Conservation (phyloP, 192 early-diverging fungal species). For the Chytriomyces sp. region DNA sequence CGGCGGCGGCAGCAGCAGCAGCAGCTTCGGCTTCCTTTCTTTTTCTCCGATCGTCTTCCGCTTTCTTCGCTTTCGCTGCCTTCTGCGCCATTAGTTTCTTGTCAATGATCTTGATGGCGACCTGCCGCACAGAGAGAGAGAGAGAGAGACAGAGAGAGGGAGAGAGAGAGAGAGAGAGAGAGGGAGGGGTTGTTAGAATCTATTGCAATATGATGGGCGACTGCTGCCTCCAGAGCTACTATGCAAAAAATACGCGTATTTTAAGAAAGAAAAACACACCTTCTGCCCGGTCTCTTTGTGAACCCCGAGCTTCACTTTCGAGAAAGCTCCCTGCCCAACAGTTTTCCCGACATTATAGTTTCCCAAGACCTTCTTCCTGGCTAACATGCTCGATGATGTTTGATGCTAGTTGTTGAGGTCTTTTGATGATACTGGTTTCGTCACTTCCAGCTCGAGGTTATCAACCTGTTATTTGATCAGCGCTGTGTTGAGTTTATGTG, state of each 20-base stretch:
- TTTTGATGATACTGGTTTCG: too few species aligned
- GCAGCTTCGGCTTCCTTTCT: conserved; percentile 41
- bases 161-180: not conserved
- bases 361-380: conserved; percentile 54
- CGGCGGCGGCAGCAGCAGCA: conserved; percentile 12
- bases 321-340: conserved; percentile 70
- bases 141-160: not conserved
- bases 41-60: conserved; percentile 52
- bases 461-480: too few species aligned
- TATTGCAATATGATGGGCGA: not conserved
- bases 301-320: conserved; percentile 67
- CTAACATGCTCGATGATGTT: conserved; percentile 33
- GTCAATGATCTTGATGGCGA: conserved; percentile 69
- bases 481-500: too few species aligned
- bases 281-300: conserved; percentile 66
- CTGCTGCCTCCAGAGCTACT: not conserved
- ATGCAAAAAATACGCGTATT: not conserved
- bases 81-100: conserved; percentile 63
- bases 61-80: conserved; percentile 53
- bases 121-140: conserved; percentile 21
- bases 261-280: conserved; percentile 31
- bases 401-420: too few species aligned
- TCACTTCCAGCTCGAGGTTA: too few species aligned
- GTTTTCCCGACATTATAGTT: conserved; percentile 68
- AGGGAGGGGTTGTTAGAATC: not conserved